A percentile compares a stretch with the other conserved stretches of the same genome.
These are phyloP conservation scores for Gleditsia sinensis DNA, from an alignment of 306 rosid genomes.

Conservation along the genomic window DNA sequence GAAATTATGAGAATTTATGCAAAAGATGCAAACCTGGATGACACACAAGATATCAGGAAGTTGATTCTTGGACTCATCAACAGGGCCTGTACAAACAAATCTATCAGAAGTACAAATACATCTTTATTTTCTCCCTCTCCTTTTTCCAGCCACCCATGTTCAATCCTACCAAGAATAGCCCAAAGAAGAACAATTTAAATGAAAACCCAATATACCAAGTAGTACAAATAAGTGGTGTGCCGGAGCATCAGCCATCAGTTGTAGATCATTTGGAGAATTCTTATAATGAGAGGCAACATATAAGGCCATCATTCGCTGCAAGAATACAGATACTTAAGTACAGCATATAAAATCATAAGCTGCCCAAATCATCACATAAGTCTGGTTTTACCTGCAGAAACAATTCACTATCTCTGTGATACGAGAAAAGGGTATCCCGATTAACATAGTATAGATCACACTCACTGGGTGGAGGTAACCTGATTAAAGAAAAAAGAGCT, in stretches of 20 bases:
- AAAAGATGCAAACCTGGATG: conserved; percentile 72
- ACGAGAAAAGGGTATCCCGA: conserved; percentile 94
- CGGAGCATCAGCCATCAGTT: conserved; percentile 97
- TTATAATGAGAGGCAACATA: conserved; percentile 98
- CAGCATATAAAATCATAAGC: conserved; percentile 22
- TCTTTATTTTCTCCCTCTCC: neutral
- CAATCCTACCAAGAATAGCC: neutral
- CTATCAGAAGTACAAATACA: conserved; percentile 18
- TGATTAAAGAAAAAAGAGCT: conserved; percentile 38
- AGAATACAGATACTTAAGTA: conserved; percentile 39
- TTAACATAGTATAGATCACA: conserved; percentile 93
- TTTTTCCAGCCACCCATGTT: neutral
- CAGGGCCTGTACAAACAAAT: conserved; percentile 71
- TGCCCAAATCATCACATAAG: conserved; percentile 25
- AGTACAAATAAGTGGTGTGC: conserved; percentile 95
- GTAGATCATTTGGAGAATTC: conserved; percentile 97
- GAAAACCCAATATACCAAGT: conserved; percentile 67
- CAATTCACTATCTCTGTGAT: conserved; percentile 89
- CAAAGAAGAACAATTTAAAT: conserved; percentile 16
- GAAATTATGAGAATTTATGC: conserved; percentile 7
- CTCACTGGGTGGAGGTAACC: conserved; percentile 82
- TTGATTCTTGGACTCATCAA: conserved; percentile 84
- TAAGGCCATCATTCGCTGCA: conserved; percentile 97
- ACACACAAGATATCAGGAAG: conserved; percentile 99
- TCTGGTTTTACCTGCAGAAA: conserved; percentile 79